Conservation (phyloP, 805 yeast species). For the Candida cerambycidarum region DNA sequence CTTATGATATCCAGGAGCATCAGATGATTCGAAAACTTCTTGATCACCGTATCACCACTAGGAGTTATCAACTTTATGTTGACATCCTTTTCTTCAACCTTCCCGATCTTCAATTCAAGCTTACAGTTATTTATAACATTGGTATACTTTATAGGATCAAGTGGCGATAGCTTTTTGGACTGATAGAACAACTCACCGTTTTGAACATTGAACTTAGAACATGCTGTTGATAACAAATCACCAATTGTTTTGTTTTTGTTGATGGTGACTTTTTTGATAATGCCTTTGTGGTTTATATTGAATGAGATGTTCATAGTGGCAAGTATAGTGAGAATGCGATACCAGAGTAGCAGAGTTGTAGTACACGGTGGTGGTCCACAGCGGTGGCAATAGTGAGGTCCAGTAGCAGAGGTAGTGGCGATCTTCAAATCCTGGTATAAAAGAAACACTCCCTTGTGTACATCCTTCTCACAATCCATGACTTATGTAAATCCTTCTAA, state of each 20-base stretch:
- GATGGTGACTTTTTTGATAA: conserved; percentile 29
- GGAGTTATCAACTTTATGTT: conserved; percentile 10
- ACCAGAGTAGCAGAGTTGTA: neutral
- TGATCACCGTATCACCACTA: conserved; percentile 1
- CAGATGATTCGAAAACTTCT: conserved; percentile 9
- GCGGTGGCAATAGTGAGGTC: too few species aligned
- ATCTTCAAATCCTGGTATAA: too few species aligned
- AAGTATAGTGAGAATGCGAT: neutral
- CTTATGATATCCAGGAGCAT: neutral
- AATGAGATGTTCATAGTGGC: conserved; percentile 15
- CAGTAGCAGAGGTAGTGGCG: too few species aligned
- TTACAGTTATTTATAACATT: conserved; percentile 35
- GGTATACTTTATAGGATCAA: conserved; percentile 33
- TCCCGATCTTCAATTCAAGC: conserved; percentile 20
- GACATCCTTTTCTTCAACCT: conserved; percentile 10
- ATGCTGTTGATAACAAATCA: conserved; percentile 22
- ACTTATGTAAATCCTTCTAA: too few species aligned
- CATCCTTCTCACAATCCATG: too few species aligned
- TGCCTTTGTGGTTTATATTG: conserved; percentile 23
- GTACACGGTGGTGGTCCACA: too few species aligned
- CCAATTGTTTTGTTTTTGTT: conserved; percentile 25
- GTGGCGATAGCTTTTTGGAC: conserved; percentile 29
- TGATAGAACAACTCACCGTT: conserved; percentile 28
- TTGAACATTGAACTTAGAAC: conserved; percentile 27
- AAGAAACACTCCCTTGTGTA: too few species aligned